phyloP scores from a whole-genome alignment of 1,284 basidiomycete genomes.

The Sanghuangporus weigelae region DNA sequence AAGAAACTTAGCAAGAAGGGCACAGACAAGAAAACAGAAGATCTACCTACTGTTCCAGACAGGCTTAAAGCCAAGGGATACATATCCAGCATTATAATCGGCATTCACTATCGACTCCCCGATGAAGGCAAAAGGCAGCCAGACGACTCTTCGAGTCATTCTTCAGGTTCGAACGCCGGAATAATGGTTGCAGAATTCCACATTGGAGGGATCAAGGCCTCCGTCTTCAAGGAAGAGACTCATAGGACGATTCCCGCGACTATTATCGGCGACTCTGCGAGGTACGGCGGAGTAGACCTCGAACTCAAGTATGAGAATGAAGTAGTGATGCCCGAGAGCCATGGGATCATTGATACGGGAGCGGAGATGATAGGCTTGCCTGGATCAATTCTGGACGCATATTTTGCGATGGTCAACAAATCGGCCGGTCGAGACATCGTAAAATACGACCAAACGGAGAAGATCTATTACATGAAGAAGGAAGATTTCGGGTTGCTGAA shows the following conservation, averaged over 20 bases:
- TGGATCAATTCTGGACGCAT: no score
- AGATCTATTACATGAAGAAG: no score
- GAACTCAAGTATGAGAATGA: neutral
- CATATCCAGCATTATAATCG: neutral
- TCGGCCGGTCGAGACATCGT: no score
- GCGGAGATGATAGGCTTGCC: no score
- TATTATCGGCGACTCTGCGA: neutral
- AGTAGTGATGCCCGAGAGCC: neutral
- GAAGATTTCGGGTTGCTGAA: no score
- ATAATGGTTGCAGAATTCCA: no score
- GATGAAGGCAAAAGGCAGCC: neutral
- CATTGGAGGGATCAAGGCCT: no score
- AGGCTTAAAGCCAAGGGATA: neutral
- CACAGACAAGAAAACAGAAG: neutral
- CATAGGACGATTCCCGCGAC: neutral
- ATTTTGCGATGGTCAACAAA: no score
- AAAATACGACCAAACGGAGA: no score
- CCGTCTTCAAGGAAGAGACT: neutral
- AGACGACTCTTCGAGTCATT: neutral
- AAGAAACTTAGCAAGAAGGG: neutral
- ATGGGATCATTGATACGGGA: neutral
- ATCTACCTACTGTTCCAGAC: neutral
- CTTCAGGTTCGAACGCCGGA: no score
- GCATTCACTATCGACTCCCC: neutral
- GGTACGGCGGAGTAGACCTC: neutral